These are phyloP conservation scores for Pseudoscleropodium purum DNA, from an alignment of 225 moss, liverwort and hornwort genomes.

Conservation along the genomic window DNA sequence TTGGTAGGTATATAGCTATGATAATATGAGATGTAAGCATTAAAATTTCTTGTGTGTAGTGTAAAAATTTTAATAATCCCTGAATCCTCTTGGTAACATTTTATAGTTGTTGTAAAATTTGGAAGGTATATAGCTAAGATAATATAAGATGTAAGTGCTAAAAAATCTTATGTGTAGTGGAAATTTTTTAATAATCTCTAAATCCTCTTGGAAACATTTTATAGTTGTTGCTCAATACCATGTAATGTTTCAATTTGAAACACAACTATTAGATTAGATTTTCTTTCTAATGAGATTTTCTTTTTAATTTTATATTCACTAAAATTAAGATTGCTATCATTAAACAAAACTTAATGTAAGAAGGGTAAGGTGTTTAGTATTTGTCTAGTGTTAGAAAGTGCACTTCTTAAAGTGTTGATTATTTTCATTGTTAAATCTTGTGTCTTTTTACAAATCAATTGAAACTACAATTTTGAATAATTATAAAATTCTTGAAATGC, in stretches of 20 bases:
- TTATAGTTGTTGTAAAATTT: fast-evolving
- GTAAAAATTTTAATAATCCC: too few relatives aligned
- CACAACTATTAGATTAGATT: not conserved
- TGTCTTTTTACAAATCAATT: not conserved
- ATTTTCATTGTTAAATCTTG: not conserved
- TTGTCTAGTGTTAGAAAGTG: not conserved
- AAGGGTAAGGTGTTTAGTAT: not conserved
- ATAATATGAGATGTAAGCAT: not conserved
- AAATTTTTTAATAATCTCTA: too few relatives aligned
- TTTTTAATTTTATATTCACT: not conserved
- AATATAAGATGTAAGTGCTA: not conserved
- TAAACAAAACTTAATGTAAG: not conserved
- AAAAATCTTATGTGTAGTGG: not conserved
- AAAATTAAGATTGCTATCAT: fast-evolving
- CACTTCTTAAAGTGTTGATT: not conserved
- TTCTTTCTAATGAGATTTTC: too few relatives aligned
- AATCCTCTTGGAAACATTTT: fast-evolving
- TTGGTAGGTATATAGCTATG: not conserved
- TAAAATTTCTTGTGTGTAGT: not conserved
- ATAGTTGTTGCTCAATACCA: fast-evolving
- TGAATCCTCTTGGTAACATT: fast-evolving
- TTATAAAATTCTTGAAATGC: not conserved
- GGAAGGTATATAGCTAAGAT: not conserved
- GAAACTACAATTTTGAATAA: not conserved
- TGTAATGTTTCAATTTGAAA: not conserved